Base-by-base conservation (phyloP, 352 stramenopile genomes). In the Elongisporangium undulatum region DNA sequence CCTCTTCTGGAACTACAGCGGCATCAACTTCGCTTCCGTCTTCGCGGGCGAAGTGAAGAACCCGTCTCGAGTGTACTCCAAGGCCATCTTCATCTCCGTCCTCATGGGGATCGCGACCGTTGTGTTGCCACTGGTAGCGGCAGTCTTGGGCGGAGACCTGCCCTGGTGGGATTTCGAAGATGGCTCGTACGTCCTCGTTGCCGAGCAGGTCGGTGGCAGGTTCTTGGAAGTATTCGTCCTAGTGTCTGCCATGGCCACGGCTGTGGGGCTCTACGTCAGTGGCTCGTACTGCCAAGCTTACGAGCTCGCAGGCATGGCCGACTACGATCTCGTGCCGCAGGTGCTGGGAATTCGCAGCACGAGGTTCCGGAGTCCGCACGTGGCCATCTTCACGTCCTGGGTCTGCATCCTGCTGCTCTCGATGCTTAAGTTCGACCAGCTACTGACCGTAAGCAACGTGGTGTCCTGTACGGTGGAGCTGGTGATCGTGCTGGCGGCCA, bases 1-100 rank as follows among this genome's bases (percentile, higher is more conserved):
- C 55, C 68, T 98, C 22, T 97, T 97, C 69, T 98, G 90, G 89
- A 97, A 97, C 69, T 84, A 96, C 22, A 97, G 97, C 65, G 90
- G 83, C 26, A 97, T 96, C 69, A 89, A 97, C 63, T 78, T 71
- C 53, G 89, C 81, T 1, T 91, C 84, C 5, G 79, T 77, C 9
- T 97, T 97, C 68, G 88, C 87, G 24, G 89, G 74, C 8, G 89
- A 98, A 61, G 85, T 97, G 8, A 60, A 85, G 12, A 82, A 90
- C 71, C 87, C 88, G 1, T 79, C 69, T 23, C 73, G 69, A 12
- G 87, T 75, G 10, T 97, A 94, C 67, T 85, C 89, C 1, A 65
- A 68, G 2, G 89, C 86, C 1, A 94, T 98, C 67, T 68, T 86
- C 20, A 65, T 90, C 56, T 78, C 74, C 7, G 48, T 97, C 16